Base-by-base conservation (phyloP, 768 basidiomycete genomes). In the Suillus variegatus region DNA sequence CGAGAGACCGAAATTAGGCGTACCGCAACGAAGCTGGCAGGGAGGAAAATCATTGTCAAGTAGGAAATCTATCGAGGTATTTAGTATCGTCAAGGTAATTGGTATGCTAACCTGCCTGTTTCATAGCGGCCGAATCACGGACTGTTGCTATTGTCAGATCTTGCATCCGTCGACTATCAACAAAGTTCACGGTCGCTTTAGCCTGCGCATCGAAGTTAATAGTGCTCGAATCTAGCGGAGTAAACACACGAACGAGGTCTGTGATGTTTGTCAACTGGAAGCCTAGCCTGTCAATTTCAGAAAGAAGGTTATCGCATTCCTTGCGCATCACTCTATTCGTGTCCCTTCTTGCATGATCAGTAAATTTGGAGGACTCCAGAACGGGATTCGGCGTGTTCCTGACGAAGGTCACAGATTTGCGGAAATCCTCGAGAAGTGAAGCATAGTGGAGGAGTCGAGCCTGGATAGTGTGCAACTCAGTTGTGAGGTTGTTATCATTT, bases 391-490 rank as follows among this genome's bases (percentile, higher is more conserved):
- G 80, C 0, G 85, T 86, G 6, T 82, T 67, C 7, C 68, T 69
- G 6, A 88, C 75, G 66, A 88, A 89, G 10, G 72, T 67, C 9
- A 88, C 81, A 2, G 82, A 79, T 66, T 86, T 85, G 6, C 70
- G 70, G 70, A 88, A 87, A 69, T 88, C 86, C 10, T 83, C 78
- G 35, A 88, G 78, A 36, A 88, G 81, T 10, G 82, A 81, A n/a
- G 80, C 79, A 70, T 86, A 87, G 67, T 87, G 84, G 38, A 87
- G 74, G 3, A 88, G 74, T 70, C 86, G 85, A 0, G 87, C 87
- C 54, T 85, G 84, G 25, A 88, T 71, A 65, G 82, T 79, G 71
- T 88, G 86, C 35, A 88, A 74, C 67, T 88, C 85, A 25, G 82
- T 82, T 4, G 87, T 86, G 22, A 84, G 73, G 4, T 69, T 55